Evolutionary conservation across 169 alveolate genomes (phyloP).

Genomic region (Cryptosporidium bovis): DNA sequence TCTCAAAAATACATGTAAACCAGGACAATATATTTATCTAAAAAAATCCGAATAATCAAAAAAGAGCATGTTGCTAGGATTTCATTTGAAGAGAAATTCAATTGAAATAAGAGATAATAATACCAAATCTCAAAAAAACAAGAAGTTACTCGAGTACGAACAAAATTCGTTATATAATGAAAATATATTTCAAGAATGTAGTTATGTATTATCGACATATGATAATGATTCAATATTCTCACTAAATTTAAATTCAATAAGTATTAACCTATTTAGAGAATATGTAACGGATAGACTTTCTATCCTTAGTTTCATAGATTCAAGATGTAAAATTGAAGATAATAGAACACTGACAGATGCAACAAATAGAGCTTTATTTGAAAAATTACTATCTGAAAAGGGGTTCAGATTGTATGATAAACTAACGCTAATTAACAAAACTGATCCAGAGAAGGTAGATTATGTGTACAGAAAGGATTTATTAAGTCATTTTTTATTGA

Average conservation of each 20-base stretch:
- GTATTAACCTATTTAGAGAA: slow-evolving; percentile 55
- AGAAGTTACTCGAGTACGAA: slow-evolving; percentile 28
- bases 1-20: too few species aligned
- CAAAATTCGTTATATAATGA: slow-evolving; percentile 14
- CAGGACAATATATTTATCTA: neutral
- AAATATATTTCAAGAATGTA: slow-evolving; percentile 49
- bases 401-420: slow-evolving; percentile 49
- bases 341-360: slow-evolving; percentile 22
- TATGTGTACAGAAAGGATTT: slow-evolving; percentile 36
- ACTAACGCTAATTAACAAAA: slow-evolving; percentile 25
- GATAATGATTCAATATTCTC: slow-evolving; percentile 17
- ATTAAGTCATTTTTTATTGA: slow-evolving; percentile 56
- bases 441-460: slow-evolving; percentile 19
- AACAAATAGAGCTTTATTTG: slow-evolving; percentile 35
- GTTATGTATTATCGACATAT: slow-evolving; percentile 60
- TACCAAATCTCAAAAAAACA: neutral
- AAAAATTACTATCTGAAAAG: slow-evolving; percentile 35
- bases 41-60: neutral
- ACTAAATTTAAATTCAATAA: slow-evolving; percentile 44
- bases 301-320: slow-evolving; percentile 42
- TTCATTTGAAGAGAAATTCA: slow-evolving; percentile 24
- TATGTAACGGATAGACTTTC: slow-evolving; percentile 52
- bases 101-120: slow-evolving; percentile 19
- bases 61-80: slow-evolving; percentile 32
- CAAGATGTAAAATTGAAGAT: slow-evolving; percentile 33